Conservation (phyloP, 208 protist genomes). For the Angomonas ambiguus region DNA sequence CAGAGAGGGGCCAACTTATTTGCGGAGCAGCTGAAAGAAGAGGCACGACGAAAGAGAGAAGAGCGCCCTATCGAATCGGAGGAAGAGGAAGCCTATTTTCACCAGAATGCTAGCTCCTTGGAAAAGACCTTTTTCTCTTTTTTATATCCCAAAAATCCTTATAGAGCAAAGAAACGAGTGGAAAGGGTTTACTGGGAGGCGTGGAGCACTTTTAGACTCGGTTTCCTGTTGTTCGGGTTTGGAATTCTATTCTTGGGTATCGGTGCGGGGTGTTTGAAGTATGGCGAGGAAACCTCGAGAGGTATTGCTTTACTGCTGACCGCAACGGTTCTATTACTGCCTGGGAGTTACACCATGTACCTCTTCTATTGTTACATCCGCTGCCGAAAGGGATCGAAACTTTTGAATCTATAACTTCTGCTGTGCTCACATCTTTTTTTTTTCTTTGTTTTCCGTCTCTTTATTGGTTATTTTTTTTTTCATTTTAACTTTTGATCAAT, state of each 20-base stretch:
- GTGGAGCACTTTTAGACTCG: constrained; percentile 52
- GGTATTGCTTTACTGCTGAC: constrained; percentile 39
- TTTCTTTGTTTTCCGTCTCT: not conserved
- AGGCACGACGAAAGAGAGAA: not conserved
- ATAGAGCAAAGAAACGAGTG: constrained; percentile 45
- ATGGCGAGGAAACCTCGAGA: constrained; percentile 31
- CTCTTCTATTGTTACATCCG: constrained; percentile 54
- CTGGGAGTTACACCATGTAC: constrained; percentile 70
- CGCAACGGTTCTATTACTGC: constrained; percentile 42
- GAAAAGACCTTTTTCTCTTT: constrained; percentile 38
- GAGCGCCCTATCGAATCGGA: constrained; percentile 28
- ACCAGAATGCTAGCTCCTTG: constrained; percentile 20
- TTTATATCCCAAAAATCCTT: constrained; percentile 42
- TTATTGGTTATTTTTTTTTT: not conserved
- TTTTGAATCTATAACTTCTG: constrained; percentile 2
- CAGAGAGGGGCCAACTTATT: constrained; percentile 26
- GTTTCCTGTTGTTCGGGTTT: constrained; percentile 63
- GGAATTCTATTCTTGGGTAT: constrained; percentile 44
- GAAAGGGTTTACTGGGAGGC: constrained; percentile 73
- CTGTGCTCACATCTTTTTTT: not conserved
- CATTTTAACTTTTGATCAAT: too few relatives aligned
- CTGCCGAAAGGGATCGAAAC: constrained; percentile 44
- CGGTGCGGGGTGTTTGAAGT: constrained; percentile 22
- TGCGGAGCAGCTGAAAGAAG: constrained; percentile 7
- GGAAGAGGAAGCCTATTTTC: constrained; percentile 51